Evolutionary conservation across 495 filamentous ascomycete genomes (phyloP).

Genomic region (Xylaria castorea): DNA sequence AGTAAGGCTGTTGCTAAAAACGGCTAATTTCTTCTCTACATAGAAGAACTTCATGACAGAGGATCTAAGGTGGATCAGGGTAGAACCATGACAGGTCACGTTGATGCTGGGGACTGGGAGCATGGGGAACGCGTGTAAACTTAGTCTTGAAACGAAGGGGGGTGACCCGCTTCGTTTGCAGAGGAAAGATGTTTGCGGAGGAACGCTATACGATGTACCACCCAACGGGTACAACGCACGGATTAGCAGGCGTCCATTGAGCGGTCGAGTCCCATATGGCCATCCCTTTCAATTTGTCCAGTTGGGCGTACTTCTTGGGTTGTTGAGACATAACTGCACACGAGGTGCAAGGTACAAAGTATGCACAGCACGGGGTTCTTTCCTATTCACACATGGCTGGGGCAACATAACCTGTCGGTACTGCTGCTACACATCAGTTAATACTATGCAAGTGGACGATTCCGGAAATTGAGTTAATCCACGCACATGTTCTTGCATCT

Average conservation of each 20-base stretch:
- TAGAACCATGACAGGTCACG: neutral
- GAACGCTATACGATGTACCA: neutral
- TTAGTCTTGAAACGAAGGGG: neutral
- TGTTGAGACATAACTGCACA: neutral
- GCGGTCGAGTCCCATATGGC: neutral
- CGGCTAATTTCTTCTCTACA: neutral
- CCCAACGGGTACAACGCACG: neutral
- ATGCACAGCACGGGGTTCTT: neutral
- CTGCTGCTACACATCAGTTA: neutral
- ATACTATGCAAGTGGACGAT: neutral
- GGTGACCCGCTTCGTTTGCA: neutral
- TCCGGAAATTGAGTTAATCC: neutral
- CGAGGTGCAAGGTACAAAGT: neutral
- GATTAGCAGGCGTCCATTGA: neutral
- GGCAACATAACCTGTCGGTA: neutral
- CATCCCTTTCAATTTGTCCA: neutral
- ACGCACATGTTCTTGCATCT: neutral
- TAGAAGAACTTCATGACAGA: neutral
- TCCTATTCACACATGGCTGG: neutral
- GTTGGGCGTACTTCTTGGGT: neutral
- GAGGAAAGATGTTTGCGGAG: neutral
- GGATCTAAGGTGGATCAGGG: neutral
- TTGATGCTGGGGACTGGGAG: neutral
- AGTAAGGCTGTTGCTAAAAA: neutral
- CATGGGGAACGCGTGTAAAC: neutral